These are phyloP conservation scores for Coriaria nepalensis DNA, from an alignment of 306 rosid species.

Conservation along the genomic window DNA sequence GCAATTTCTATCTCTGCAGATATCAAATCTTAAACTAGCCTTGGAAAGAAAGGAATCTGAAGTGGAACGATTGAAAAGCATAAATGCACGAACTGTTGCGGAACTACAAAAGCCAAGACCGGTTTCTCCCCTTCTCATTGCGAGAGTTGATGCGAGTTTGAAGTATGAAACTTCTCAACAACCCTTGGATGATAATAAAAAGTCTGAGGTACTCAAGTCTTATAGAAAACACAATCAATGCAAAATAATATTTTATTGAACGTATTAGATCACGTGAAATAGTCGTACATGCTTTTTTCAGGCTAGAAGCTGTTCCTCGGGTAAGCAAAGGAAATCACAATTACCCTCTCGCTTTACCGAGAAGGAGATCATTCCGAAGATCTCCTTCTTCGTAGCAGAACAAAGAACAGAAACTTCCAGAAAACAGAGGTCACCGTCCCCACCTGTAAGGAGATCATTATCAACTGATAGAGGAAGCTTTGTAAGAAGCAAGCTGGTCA, in stretches of 20 bases:
- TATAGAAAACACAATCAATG: too few relatives aligned
- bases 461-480: conserved; percentile 78
- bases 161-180: conserved; percentile 47
- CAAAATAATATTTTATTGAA: too few relatives aligned
- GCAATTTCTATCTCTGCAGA: conserved; percentile 21
- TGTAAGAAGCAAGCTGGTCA: conserved; percentile 38
- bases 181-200: conserved; percentile 38
- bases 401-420: conserved; percentile 43
- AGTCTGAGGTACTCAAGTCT: conserved; percentile 32
- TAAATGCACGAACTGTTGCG: conserved; percentile 21
- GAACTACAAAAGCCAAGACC: conserved; percentile 62
- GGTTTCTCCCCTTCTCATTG: conserved; percentile 65
- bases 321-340: conserved; percentile 73
- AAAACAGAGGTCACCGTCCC: conserved; percentile 73
- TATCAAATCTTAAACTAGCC: conserved; percentile 62
- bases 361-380: conserved; percentile 46
- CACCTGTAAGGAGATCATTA: conserved; percentile 70
- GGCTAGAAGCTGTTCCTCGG: conserved; percentile 86
- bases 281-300: conserved; percentile 9
- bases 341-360: conserved; percentile 54
- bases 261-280: too few relatives aligned
- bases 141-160: conserved; percentile 33
- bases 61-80: conserved; percentile 52
- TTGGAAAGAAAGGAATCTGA: conserved; percentile 78
- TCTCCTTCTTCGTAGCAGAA: conserved; percentile 34